These are phyloP conservation scores for Ustilago sp. DNA, from an alignment of 1,284 basidiomycete genomes.

Conservation along the genomic window DNA sequence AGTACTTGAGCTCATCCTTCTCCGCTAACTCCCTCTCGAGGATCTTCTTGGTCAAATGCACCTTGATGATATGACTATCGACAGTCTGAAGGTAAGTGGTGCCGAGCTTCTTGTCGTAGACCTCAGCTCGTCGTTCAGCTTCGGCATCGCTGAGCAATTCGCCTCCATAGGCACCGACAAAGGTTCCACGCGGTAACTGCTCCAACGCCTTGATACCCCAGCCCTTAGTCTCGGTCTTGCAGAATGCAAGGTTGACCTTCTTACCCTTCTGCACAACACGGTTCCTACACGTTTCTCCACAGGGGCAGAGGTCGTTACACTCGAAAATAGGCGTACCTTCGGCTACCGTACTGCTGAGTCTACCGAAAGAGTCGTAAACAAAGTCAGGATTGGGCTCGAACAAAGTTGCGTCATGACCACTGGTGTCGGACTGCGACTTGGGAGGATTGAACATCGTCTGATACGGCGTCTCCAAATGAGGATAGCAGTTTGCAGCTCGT, in stretches of 20 bases:
- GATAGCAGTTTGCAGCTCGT: slow-evolving; percentile 32
- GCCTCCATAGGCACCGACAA: slow-evolving; percentile 85
- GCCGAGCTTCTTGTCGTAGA: slow-evolving; percentile 79
- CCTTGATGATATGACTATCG: slow-evolving; percentile 78
- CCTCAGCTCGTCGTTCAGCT: slow-evolving; percentile 76
- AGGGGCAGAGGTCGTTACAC: slow-evolving; percentile 84
- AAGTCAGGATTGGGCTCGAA: slow-evolving; percentile 13
- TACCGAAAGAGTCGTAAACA: slow-evolving; percentile 40
- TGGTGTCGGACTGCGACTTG: neutral
- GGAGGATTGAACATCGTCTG: slow-evolving; percentile 14
- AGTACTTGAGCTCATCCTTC: slow-evolving; percentile 11
- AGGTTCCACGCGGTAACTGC: slow-evolving; percentile 74
- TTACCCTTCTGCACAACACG: slow-evolving; percentile 86
- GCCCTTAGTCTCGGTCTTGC: slow-evolving; percentile 79
- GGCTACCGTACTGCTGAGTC: slow-evolving; percentile 13
- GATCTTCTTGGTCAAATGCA: slow-evolving; percentile 60
- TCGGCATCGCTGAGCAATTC: slow-evolving; percentile 80
- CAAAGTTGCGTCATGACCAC: neutral
- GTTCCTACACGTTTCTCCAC: slow-evolving; percentile 81
- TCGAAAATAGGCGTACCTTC: slow-evolving; percentile 79
- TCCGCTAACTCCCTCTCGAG: slow-evolving; percentile 30
- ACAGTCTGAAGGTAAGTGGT: slow-evolving; percentile 86
- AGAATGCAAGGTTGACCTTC: slow-evolving; percentile 70
- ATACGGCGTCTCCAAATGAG: slow-evolving; percentile 12
- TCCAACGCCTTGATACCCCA: slow-evolving; percentile 72